Evolutionary conservation across 1,139 yeast species (phyloP).

Genomic region (Debaryomyces sp.): DNA sequence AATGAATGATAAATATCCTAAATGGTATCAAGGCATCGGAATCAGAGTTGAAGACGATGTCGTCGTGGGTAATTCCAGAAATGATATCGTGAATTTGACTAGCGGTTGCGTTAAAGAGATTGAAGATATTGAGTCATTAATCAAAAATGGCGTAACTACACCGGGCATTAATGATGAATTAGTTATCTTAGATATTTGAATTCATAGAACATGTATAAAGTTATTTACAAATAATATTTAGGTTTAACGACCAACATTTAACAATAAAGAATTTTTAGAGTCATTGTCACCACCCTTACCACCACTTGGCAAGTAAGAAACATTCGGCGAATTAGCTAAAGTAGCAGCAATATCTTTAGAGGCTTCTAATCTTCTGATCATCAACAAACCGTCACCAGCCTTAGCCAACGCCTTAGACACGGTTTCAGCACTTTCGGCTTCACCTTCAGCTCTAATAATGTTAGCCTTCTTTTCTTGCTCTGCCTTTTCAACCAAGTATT

Average conservation of each 20-base stretch:
- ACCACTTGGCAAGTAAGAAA: slow-evolving; percentile 85
- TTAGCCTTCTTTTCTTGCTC: slow-evolving; percentile 97
- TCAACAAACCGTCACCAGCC: slow-evolving; percentile 94
- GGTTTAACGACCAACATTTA: slow-evolving; percentile 41
- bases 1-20: slow-evolving; percentile 65
- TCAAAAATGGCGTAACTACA: slow-evolving; percentile 56
- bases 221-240: slow-evolving; percentile 10
- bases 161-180: slow-evolving; percentile 54
- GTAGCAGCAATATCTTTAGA: slow-evolving; percentile 93
- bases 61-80: slow-evolving; percentile 64
- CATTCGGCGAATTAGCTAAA: slow-evolving; percentile 79
- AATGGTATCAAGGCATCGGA: slow-evolving; percentile 84
- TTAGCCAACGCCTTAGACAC: slow-evolving; percentile 91
- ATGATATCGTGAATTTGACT: slow-evolving; percentile 63
- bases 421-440: slow-evolving; percentile 93
- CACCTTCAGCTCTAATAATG: slow-evolving; percentile 98
- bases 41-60: slow-evolving; percentile 93
- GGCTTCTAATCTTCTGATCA: slow-evolving; percentile 95
- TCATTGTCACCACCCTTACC: slow-evolving; percentile 27
- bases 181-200: slow-evolving; percentile 40
- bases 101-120: slow-evolving; percentile 86
- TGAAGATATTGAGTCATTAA: slow-evolving; percentile 70
- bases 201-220: slow-evolving; percentile 10
- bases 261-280: slow-evolving; percentile 39
- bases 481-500: slow-evolving; percentile 91